Evolutionary conservation across 2,329 filamentous ascomycete species (phyloP), one percentile per base, ranked within the genome.

Genomic region (Neopestalotiopsis clavispora): DNA sequence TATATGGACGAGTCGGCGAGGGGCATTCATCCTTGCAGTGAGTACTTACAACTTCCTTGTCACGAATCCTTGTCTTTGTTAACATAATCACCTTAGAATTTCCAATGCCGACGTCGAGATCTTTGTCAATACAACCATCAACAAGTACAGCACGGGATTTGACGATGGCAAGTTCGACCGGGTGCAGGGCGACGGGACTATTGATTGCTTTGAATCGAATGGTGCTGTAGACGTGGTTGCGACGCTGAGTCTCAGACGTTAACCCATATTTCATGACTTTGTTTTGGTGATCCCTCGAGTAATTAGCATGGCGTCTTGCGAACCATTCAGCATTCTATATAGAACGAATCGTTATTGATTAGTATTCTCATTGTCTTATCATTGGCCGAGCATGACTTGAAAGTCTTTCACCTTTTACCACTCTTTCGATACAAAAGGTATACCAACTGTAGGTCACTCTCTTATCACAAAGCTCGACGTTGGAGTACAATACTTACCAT

Each of bases 71-170:
- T 20, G n/a, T 52, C 4, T 6, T 17, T 7, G 17, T 17, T 20
- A 52, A 52, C 17, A 17, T n/a, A 17, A 52, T 20, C 17, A 7
- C 5, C 10, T n/a, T 38, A 62, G 59, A 34, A 34, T 62, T 4
- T 30, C 59, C 10, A 62, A 20, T 40, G 59, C 30, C 12, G 59
- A 62, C 20, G 13, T 40, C 17, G 59, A 34, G 17, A 13, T 9
- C 10, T 62, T 62, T 34, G 59, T 62, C 59, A 62, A 42, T 40
- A 34, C 28, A 12, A 62, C 32, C n/a, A 62, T 62, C 14, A 38
- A 62, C 30, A 62, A 40, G 13, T 62, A 62, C 17, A 62, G 34
- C 12, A 38, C 13, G 23, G 20, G 32, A 17, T 62, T 62, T 30
- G 32, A 34, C 4, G 32, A 62, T 20, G 32, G 59, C 4, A 62